These are phyloP conservation scores for Magnaporthiopsis incrustans DNA, from an alignment of 2,329 filamentous ascomycete species.

Conservation along the genomic window DNA sequence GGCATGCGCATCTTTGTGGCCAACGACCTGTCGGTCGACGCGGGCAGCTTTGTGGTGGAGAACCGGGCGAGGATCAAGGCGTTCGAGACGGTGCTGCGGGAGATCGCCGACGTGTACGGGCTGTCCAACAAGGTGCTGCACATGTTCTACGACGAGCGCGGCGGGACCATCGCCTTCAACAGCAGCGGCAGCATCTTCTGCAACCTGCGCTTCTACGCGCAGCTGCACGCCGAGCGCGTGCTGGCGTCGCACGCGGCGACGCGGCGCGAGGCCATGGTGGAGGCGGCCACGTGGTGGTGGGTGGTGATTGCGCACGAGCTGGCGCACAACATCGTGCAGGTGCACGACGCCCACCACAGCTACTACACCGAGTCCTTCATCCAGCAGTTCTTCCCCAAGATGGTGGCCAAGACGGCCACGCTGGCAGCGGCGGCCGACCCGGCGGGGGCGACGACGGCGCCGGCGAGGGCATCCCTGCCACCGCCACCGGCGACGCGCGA, in stretches of 20 bases:
- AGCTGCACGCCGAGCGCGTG: conserved; percentile 58
- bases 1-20: conserved; percentile 68
- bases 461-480: background rate
- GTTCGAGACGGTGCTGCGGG: conserved; percentile 62
- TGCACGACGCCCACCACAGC: conserved; percentile 72
- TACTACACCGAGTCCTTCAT: conserved; percentile 79
- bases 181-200: conserved; percentile 81
- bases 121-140: conserved; percentile 64
- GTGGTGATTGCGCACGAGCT: conserved; percentile 85
- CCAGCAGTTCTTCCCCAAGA: conserved; percentile 65
- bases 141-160: conserved; percentile 76
- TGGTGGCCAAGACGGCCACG: conserved; percentile 47
- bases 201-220: conserved; percentile 80
- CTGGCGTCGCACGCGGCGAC: conserved; percentile 8
- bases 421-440: conserved; percentile 15
- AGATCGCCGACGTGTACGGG: conserved; percentile 65
- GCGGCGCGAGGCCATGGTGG: conserved; percentile 19
- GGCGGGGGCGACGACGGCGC: background rate
- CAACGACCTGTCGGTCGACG: conserved; percentile 39
- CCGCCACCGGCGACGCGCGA: background rate
- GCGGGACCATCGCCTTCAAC: conserved; percentile 90
- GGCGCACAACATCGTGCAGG: conserved; percentile 80
- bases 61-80: conserved; percentile 56
- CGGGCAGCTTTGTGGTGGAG: conserved; percentile 49
- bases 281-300: conserved; percentile 25